Base-by-base conservation (phyloP, 2,329 filamentous ascomycete species). In the Botrytis elliptica region DNA sequence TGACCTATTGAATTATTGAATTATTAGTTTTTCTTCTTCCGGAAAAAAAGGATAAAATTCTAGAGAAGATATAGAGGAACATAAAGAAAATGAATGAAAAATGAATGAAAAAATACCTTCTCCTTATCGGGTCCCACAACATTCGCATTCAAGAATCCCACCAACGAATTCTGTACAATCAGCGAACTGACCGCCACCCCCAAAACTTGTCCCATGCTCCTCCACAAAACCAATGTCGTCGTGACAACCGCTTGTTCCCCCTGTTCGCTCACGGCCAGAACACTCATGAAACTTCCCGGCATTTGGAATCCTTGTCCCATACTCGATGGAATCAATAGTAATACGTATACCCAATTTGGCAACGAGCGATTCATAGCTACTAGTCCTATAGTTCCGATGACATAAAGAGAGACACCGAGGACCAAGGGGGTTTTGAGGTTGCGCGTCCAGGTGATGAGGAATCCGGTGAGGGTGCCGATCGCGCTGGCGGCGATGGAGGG, bases 111-210 rank as follows among this genome's bases (percentile, higher is more conserved):
- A 22, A 38, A 29, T 29, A 81, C 80, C 65, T 85, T 83, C 0
- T 85, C 84, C 78, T 90, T 92, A 38, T 89, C 84, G 0, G 84
- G 83, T 0, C 89, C 91, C 0, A 84, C 85, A 14, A 95, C 90
- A 49, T 87, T 85, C 18, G 80, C 76, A 7, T 87, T 82, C 8
- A 95, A 85, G 76, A 90, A 91, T 29, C 85, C 82, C 14, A 88
- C 82, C 70, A 95, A 83, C 0, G 88, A 86, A 78, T 94, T 94
- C 83, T 95, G 92, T 75, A 95, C 84, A 12, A 94, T 88, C 73
- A 94, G 85, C 79, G 90, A 92, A 77, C 89, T 92, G 70, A 87
- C 84, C 0, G 92, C 89, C 63, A 95, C 88, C n/a, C 92, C 93
- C 79, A 94, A 85, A 1, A 95, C 92, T 73, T 87, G 88, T 10